Percentiles rank a stretch among this genome's conserved stretches.
Conservation (phyloP, 2,329 filamentous ascomycete genomes). For the Alternaria sp. region DNA sequence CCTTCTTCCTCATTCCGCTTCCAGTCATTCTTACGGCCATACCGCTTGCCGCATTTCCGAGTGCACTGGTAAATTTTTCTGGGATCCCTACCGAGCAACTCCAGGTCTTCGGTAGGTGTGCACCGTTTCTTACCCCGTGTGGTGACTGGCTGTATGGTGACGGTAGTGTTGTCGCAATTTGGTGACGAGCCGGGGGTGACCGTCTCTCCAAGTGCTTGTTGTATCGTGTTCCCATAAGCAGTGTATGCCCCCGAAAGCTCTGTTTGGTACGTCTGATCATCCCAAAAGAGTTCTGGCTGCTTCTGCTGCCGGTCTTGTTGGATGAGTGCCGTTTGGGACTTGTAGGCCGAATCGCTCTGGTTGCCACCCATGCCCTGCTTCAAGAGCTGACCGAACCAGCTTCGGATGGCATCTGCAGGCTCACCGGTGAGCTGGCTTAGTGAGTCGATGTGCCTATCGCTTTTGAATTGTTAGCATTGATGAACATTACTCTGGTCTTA, state of each 20-base stretch:
- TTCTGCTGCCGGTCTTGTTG: slow-evolving; percentile 9
- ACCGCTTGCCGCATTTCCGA: slow-evolving; percentile 46
- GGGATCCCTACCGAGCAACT: slow-evolving; percentile 38
- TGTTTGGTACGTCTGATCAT: slow-evolving; percentile 21
- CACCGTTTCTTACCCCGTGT: slow-evolving; percentile 45
- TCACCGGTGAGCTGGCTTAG: slow-evolving; percentile 46
- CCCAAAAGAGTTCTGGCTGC: slow-evolving; percentile 29
- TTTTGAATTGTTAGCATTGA: slow-evolving; percentile 8
- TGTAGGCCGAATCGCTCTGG: slow-evolving; percentile 46
- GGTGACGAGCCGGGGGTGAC: slow-evolving; percentile 21
- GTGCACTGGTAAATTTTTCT: slow-evolving; percentile 49
- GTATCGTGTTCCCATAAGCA: background rate
- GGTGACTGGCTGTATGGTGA: slow-evolving; percentile 18
- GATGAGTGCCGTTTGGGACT: slow-evolving; percentile 43
- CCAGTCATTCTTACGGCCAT: slow-evolving; percentile 49
- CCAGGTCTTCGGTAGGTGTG: slow-evolving; percentile 38
- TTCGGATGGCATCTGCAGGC: slow-evolving; percentile 38
- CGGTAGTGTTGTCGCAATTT: slow-evolving; percentile 26
- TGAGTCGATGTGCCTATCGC: slow-evolving; percentile 45
- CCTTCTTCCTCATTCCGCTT: slow-evolving; percentile 49
- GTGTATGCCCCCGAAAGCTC: slow-evolving; percentile 4
- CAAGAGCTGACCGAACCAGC: slow-evolving; percentile 46
- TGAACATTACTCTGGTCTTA: background rate
- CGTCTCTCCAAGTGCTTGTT: slow-evolving; percentile 11
- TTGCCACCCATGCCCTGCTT: slow-evolving; percentile 44